Evolutionary conservation across 192 early-diverging fungal genomes (phyloP).

Genomic region (Coemansia sp.): DNA sequence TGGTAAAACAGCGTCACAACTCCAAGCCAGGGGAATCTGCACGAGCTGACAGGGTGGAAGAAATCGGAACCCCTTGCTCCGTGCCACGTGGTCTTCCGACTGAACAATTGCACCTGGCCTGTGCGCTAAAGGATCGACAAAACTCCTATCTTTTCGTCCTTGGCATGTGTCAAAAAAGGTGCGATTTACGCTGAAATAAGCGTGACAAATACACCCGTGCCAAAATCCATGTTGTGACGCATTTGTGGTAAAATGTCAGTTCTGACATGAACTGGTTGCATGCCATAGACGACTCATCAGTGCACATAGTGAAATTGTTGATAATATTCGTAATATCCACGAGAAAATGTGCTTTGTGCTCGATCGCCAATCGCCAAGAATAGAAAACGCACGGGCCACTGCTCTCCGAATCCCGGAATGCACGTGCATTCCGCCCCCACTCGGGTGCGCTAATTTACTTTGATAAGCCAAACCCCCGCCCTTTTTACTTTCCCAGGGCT

Average conservation of each 20-base stretch:
- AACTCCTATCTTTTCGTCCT: background rate
- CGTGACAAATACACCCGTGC: background rate
- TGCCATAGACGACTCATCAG: too few species aligned
- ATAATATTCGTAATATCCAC: too few species aligned
- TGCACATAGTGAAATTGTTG: too few species aligned
- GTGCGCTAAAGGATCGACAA: background rate
- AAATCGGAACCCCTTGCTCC: constrained; percentile 8
- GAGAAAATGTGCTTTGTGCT: too few species aligned
- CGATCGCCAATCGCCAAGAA: too few species aligned
- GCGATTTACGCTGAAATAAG: background rate
- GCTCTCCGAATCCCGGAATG: constrained; percentile 2
- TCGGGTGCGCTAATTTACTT: background rate
- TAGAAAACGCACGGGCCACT: constrained; percentile 8
- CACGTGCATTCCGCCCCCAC: background rate
- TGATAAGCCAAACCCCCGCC: background rate
- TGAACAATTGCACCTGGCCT: background rate
- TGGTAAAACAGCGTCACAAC: background rate
- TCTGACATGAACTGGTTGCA: too few species aligned
- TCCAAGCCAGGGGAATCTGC: background rate
- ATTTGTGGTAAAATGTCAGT: too few species aligned
- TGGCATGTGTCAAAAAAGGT: background rate
- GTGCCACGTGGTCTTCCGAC: too few species aligned
- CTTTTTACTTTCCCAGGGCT: too few species aligned
- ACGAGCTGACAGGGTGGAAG: constrained; percentile 2
- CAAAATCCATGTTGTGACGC: background rate